Base-by-base conservation (phyloP, 805 yeast species). In the Candida dendrica region DNA sequence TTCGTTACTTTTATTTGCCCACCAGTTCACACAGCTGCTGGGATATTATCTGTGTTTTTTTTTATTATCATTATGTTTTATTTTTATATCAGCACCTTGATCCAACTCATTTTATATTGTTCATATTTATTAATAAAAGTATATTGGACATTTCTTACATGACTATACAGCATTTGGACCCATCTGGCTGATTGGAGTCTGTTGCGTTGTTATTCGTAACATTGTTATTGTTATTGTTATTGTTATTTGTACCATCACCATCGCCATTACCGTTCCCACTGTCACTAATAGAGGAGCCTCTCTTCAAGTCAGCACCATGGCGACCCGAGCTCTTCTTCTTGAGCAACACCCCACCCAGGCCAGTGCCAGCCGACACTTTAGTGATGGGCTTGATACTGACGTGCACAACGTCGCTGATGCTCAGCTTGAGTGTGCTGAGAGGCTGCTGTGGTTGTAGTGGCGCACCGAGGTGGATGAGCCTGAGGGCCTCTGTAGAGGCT, bases 391-490 rank as follows among this genome's bases (percentile, higher is more conserved):
- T 50, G 13, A 54, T 45, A 19, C 53, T 49, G 38, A 62, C 54
- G 45, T 62, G 66, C 7, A 63, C 48, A 14, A 61, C 51, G 31
- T 49, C 51, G 40, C 57, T 58, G 8, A 50, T 16, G 5, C 46
- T 39, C 26, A 56, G 27, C 10, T 45, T 51, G 35, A 58, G 42
- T 3, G 49, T 47, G 3, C 29, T 24, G 10, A 53, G 45, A 2
- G 49, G 39, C 30, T 46, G 43, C 27, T 39, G 6, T 52, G 34
- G 34, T 4, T 32, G 53, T 15, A 62, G 44, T 9, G 59, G 48
- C 39, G 50, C 48, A 18, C 66, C 66, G 39, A 60, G 40, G 38
- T 59, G 58, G 17, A 61, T 60, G n/a, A 62, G 42, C 14, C 66
- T 41, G 40, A 52, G 14, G 35, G 51, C 53, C 14, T 26, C 13